Conservation (phyloP, 257 asterid species). For the Jacaranda mimosifolia region DNA sequence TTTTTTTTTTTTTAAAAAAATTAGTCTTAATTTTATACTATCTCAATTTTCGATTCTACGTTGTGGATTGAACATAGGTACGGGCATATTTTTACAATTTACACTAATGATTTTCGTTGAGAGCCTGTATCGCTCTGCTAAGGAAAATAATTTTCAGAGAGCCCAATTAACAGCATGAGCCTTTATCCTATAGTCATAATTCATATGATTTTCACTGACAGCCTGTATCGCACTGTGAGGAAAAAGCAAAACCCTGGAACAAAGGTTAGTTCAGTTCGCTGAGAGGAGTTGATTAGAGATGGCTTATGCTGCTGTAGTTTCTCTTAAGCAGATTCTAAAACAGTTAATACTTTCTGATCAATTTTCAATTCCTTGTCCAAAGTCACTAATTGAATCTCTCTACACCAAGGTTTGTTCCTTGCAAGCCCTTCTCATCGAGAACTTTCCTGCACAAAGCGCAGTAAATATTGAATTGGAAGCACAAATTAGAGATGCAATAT, state of each 20-base stretch:
- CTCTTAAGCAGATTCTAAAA: conserved; percentile 18
- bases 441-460: not conserved
- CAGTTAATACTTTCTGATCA: not conserved
- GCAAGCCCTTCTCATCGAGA: not conserved
- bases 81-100: no score
- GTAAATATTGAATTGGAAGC: not conserved
- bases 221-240: not conserved
- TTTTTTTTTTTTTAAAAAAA: no score
- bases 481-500: conserved; percentile 27
- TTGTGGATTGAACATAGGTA: no score
- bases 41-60: no score
- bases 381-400: not conserved
- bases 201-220: not conserved
- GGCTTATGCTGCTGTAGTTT: conserved; percentile 32
- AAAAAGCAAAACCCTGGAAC: not conserved
- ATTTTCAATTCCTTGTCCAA: not conserved
- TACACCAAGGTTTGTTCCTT: conserved; percentile 3
- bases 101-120: no score
- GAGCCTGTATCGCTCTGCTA: no score
- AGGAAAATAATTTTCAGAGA: no score
- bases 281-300: conserved; percentile 16
- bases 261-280: not conserved
- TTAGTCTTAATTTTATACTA: no score
- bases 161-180: no score
- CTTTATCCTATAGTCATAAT: not conserved